These are phyloP conservation scores for Beta corolliflora DNA, from an alignment of 179 eudicot genomes.

Conservation along the genomic window DNA sequence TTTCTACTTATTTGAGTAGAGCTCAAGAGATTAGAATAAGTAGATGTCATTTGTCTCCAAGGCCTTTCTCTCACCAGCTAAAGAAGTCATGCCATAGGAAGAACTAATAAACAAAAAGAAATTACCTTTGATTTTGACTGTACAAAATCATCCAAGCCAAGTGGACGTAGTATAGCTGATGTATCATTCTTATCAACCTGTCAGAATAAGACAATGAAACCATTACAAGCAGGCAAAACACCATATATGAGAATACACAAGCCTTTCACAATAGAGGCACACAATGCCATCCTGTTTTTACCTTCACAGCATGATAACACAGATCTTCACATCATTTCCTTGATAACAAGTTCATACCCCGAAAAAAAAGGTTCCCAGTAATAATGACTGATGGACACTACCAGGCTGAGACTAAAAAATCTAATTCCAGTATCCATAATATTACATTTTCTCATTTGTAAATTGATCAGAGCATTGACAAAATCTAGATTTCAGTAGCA, in stretches of 20 bases:
- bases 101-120: background rate
- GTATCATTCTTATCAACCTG: conserved; percentile 50
- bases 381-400: background rate
- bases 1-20: background rate
- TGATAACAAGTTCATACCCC: background rate
- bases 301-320: background rate
- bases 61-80: background rate
- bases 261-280: background rate
- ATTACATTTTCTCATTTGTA: background rate
- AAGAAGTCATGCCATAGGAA: background rate
- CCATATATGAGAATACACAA: background rate
- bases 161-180: conserved; percentile 61
- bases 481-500: background rate
- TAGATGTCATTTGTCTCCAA: background rate
- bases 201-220: conserved; percentile 17
- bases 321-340: background rate
- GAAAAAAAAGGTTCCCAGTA: background rate
- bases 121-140: conserved; percentile 92
- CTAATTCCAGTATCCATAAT: background rate
- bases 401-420: background rate
- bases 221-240: background rate
- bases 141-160: conserved; percentile 79
- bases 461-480: background rate
- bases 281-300: background rate
- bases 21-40: background rate